phyloP scores from a whole-genome alignment of 352 stramenopile species.

The Phytophthora citrophthora region DNA sequence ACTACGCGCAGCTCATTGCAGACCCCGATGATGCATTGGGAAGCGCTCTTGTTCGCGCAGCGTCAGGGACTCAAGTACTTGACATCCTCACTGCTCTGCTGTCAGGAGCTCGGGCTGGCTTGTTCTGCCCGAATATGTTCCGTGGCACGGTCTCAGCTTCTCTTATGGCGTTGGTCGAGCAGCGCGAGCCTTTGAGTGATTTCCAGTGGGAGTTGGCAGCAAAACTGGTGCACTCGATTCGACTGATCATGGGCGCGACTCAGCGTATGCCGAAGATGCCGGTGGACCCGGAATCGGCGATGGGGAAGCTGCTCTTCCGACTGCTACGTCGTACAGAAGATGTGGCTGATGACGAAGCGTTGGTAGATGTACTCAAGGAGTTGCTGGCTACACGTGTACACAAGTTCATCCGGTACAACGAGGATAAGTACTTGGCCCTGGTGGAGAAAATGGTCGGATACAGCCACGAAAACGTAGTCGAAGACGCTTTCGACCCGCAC shows the following conservation, averaged over 20 bases:
- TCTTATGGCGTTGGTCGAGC: conserved; percentile 54
- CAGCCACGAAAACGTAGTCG: conserved; percentile 36
- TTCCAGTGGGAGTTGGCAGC: conserved; percentile 55
- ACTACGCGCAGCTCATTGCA: conserved; percentile 67
- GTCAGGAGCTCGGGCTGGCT: conserved; percentile 51
- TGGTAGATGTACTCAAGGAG: conserved; percentile 57
- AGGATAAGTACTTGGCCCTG: conserved; percentile 40
- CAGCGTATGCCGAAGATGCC: conserved; percentile 17
- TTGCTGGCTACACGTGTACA: conserved; percentile 52
- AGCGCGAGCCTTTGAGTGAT: conserved; percentile 36
- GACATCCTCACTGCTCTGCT: conserved; percentile 70
- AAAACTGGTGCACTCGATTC: conserved; percentile 66
- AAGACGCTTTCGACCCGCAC: conserved; percentile 48
- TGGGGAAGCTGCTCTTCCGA: conserved; percentile 66
- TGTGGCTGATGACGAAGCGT: conserved; percentile 3
- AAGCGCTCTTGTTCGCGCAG: conserved; percentile 49
- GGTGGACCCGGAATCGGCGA: conserved; percentile 49
- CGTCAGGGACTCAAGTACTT: conserved; percentile 68
- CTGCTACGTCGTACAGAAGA: conserved; percentile 43
- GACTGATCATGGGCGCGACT: conserved; percentile 44
- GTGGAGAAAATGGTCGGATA: conserved; percentile 63
- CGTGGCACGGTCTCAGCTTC: conserved; percentile 57
- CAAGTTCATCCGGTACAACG: conserved; percentile 67
- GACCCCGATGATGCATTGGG: conserved; percentile 53
- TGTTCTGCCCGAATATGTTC: conserved; percentile 79